These are phyloP conservation scores for Chamaecrista fasciculata DNA, from an alignment of 306 rosid genomes.

Conservation along the genomic window DNA sequence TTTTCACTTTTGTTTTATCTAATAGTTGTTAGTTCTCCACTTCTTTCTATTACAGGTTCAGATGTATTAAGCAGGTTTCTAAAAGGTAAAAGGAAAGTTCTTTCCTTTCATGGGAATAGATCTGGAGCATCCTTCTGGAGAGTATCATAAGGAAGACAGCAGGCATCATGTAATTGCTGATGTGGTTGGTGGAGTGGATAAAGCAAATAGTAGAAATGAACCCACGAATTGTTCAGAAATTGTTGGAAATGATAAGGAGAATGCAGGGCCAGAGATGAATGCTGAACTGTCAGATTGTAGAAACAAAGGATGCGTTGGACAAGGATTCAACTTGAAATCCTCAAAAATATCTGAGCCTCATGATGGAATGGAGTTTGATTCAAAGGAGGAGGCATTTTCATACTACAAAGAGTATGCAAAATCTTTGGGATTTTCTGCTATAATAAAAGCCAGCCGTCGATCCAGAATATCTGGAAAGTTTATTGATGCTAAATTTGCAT, in stretches of 20 bases:
- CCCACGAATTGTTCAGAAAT: background rate
- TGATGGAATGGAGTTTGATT: slow-evolving; percentile 74
- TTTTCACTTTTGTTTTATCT: background rate
- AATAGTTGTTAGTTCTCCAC: background rate
- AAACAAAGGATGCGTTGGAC: slow-evolving; percentile 51
- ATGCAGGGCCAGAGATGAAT: slow-evolving; percentile 50
- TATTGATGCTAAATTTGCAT: slow-evolving; percentile 85
- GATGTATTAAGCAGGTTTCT: slow-evolving; percentile 10
- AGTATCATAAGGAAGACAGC: background rate
- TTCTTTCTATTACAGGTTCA: background rate
- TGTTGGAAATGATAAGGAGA: slow-evolving; percentile 48
- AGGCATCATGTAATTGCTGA: background rate
- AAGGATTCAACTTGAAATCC: slow-evolving; percentile 58
- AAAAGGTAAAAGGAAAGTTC: background rate
- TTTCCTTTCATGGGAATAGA: slow-evolving; percentile 60
- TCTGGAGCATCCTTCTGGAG: slow-evolving; percentile 65
- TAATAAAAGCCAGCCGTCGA: slow-evolving; percentile 77
- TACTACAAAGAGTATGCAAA: slow-evolving; percentile 77
- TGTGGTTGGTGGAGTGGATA: background rate
- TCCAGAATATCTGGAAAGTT: slow-evolving; percentile 77
- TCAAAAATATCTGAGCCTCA: slow-evolving; percentile 47
- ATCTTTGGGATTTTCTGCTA: slow-evolving; percentile 73
- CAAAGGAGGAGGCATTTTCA: slow-evolving; percentile 76
- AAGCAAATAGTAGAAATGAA: background rate
- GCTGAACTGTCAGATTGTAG: slow-evolving; percentile 48